A percentile compares a stretch with the other conserved stretches of the same genome.
These are phyloP conservation scores for Cladosporium sp. DNA, from an alignment of 2,329 filamentous ascomycete species.

Conservation along the genomic window DNA sequence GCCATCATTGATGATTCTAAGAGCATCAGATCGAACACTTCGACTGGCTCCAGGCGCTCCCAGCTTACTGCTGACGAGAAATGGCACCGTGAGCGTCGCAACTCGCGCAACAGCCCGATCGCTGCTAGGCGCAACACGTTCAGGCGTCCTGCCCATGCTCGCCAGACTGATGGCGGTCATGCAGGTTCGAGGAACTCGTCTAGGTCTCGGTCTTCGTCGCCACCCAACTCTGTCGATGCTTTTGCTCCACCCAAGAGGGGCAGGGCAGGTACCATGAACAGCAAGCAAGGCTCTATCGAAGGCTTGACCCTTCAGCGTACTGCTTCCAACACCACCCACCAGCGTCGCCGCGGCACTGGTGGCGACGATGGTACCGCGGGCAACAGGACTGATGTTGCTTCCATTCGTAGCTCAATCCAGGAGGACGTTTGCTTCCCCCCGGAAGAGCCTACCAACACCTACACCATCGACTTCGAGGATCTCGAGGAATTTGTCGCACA, in stretches of 20 bases:
- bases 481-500: conserved; percentile 85
- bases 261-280: conserved; percentile 65
- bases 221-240: conserved; percentile 95
- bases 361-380: conserved; percentile 56
- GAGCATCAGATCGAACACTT: conserved; percentile 45
- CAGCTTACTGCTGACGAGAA: conserved; percentile 24
- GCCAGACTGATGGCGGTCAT: conserved; percentile 18
- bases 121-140: conserved; percentile 41
- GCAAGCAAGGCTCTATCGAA: conserved; percentile 50
- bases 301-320: conserved; percentile 64
- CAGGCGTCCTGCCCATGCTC: conserved; percentile 34
- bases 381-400: conserved; percentile 56
- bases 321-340: conserved; percentile 63
- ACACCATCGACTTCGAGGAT: conserved; percentile 86
- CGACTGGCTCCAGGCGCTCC: conserved; percentile 26
- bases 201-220: conserved; percentile 69
- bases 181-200: conserved; percentile 27
- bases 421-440: conserved; percentile 87
- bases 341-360: conserved; percentile 55
- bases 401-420: conserved; percentile 68
- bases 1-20: conserved; percentile 78
- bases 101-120: conserved; percentile 31
- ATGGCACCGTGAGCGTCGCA: conserved; percentile 28
- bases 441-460: conserved; percentile 73
- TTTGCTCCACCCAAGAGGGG: conserved; percentile 89